Base-by-base conservation (phyloP, 495 filamentous ascomycete genomes). In the Aspergillus affinis region DNA sequence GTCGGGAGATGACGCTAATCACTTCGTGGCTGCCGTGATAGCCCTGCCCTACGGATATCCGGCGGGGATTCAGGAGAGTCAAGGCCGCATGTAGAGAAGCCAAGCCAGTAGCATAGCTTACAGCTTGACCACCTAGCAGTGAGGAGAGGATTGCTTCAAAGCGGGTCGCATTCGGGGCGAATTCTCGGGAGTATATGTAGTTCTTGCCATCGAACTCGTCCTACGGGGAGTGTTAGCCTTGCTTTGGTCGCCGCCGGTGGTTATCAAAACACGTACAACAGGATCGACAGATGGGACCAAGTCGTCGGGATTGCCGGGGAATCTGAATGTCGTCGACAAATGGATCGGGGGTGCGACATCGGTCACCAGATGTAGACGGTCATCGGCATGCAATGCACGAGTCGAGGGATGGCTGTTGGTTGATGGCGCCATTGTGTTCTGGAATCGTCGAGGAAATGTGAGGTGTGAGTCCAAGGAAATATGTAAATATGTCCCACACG, bases 21-120 rank as follows among this genome's bases (percentile, higher is more conserved):
- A 92, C 85, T 59, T 86, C 89, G 73, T 93, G 90, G 73, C 87
- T 90, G 56, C 92, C 92, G 75, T 96, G 92, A 73, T 96, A 95
- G 20, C 88, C 90, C 27, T 77, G 83, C 32, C 84, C 84, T 62
- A 94, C 88, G 61, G 88, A 82, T 32, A 96, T 79, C 45, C 84
- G 83, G 32, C 80, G 80, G 1, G 92, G 92, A 70, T 90, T 88
- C 7, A 91, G 73, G 60, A 82, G 84, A 6, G 88, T 78, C 20
- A 94, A 75, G 21, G 90, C 72, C 15, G 89, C 91, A 75, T 94
- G 88, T 74, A 94, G 90, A 55, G 90, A 88, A 0, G 89, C 80
- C n/a, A 94, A 83, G 23, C 92, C 92, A 13, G 88, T 91, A 41
- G 82, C 70, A 74, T 94, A 96, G 62, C 84, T 88, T 4, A 92